Percentiles rank a stretch among this genome's conserved stretches.
These are phyloP conservation scores for Coemansia sp. DNA, from an alignment of 192 early-diverging fungal genomes.

Conservation along the genomic window DNA sequence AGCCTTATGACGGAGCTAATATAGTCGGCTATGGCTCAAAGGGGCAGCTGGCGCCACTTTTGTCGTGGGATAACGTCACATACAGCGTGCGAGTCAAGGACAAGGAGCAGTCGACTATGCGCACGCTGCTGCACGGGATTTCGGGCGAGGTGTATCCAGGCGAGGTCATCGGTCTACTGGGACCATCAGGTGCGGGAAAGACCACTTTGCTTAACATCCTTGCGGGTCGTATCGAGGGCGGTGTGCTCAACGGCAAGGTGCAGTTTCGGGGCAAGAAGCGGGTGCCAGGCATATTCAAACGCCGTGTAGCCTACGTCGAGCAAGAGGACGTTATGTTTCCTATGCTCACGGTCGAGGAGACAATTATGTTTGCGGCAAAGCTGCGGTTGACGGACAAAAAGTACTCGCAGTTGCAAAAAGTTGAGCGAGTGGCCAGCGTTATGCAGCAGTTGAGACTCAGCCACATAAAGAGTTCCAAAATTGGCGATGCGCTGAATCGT, in stretches of 20 bases:
- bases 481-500: constrained; percentile 68
- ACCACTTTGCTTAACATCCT: constrained; percentile 90
- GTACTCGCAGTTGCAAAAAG: constrained; percentile 62
- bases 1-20: neutral
- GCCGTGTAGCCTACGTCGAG: constrained; percentile 79
- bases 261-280: constrained; percentile 74
- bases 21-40: neutral
- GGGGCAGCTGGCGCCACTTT: constrained; percentile 23
- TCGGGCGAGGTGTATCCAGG: constrained; percentile 79
- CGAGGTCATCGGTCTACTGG: constrained; percentile 91
- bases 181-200: constrained; percentile 90
- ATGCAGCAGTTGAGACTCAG: constrained; percentile 87
- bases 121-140: constrained; percentile 64
- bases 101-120: constrained; percentile 41
- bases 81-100: constrained; percentile 50
- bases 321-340: constrained; percentile 87
- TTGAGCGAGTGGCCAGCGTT: constrained; percentile 70
- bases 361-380: constrained; percentile 84
- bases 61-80: constrained; percentile 43
- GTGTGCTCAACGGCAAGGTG: constrained; percentile 70
- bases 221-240: constrained; percentile 70
- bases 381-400: constrained; percentile 74
- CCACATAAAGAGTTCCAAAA: constrained; percentile 74
- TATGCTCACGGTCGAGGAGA: constrained; percentile 88
- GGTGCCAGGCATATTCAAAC: constrained; percentile 66